Conservation (phyloP, 106 monocot genomes). For the Vanilla planifolia region DNA sequence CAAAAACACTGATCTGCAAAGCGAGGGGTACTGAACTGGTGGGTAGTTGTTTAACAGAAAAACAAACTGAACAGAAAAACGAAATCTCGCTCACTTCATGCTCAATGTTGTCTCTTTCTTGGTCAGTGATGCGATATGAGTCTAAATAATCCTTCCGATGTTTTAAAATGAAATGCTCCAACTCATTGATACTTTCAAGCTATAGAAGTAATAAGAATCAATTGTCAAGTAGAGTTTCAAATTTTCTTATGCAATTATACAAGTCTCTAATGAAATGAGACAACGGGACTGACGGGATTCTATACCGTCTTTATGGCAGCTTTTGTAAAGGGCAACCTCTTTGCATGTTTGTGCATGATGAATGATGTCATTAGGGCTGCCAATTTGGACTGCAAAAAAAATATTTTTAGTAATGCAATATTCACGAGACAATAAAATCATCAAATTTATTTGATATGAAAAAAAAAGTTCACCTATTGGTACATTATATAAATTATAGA, state of each 20-base stretch:
- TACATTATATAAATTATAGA: too few relatives aligned
- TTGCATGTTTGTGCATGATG: conserved; percentile 65
- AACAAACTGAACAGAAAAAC: neutral
- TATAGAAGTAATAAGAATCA: conserved; percentile 15
- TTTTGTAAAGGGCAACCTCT: conserved; percentile 63
- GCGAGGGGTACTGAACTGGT: too few relatives aligned
- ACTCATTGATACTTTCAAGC: conserved; percentile 77
- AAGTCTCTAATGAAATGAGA: neutral
- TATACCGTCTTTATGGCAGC: conserved; percentile 81
- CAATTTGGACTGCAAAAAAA: conserved; percentile 56
- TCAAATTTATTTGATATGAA: neutral
- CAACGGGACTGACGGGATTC: neutral
- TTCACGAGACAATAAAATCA: too few relatives aligned
- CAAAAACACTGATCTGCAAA: conserved; percentile 74
- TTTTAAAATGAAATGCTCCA: conserved; percentile 77
- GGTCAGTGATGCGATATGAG: conserved; percentile 78
- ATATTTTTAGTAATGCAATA: conserved; percentile 1
- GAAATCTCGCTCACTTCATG: conserved; percentile 60
- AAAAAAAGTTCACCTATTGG: too few relatives aligned
- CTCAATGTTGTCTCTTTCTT: conserved; percentile 89
- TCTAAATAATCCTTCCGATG: conserved; percentile 93
- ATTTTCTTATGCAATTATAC: too few relatives aligned
- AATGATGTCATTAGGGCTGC: conserved; percentile 67
- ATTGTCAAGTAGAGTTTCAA: neutral
- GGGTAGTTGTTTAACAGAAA: neutral